phyloP scores from a whole-genome alignment of 1,284 basidiomycete species.

The Pisolithus thermaeus region DNA sequence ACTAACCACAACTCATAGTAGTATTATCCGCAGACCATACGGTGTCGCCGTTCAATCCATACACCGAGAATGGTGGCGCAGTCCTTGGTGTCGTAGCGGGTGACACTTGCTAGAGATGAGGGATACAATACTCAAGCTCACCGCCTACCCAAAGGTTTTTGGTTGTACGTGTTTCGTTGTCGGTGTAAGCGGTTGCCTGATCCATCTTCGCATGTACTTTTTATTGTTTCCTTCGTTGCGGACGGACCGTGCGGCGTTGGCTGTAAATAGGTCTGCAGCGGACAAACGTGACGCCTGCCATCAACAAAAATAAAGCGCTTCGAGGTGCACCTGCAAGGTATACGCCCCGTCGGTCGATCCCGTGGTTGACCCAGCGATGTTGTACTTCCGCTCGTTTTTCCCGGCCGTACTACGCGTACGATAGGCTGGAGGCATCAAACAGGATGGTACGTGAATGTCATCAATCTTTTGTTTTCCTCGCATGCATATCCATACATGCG shows the following conservation, averaged over 20 bases:
- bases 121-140: slow-evolving; percentile 83
- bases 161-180: slow-evolving; percentile 44
- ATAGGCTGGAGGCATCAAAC: slow-evolving; percentile 91
- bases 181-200: not conserved
- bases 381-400: slow-evolving; percentile 92
- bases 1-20: no score
- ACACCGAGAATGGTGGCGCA: slow-evolving; percentile 88
- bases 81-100: slow-evolving; percentile 94
- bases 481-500: slow-evolving; percentile 1
- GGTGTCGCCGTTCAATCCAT: slow-evolving; percentile 66
- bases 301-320: slow-evolving; percentile 66
- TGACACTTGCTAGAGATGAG: slow-evolving; percentile 44
- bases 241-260: slow-evolving; percentile 73
- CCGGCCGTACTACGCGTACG: slow-evolving; percentile 86
- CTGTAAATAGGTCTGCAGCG: slow-evolving; percentile 92
- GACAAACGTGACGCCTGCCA: slow-evolving; percentile 35
- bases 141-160: slow-evolving; percentile 87
- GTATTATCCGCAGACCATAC: no score
- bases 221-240: slow-evolving; percentile 6
- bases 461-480: no score
- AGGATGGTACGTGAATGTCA: slow-evolving; percentile 68
- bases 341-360: slow-evolving; percentile 89
- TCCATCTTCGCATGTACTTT: not conserved
- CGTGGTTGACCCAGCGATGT: slow-evolving; percentile 91
- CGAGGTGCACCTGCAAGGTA: slow-evolving; percentile 89